Evolutionary conservation across 2,329 filamentous ascomycete genomes (phyloP), one percentile per base, ranked within the genome.

Genomic region (Pseudocercospora fuligena): DNA sequence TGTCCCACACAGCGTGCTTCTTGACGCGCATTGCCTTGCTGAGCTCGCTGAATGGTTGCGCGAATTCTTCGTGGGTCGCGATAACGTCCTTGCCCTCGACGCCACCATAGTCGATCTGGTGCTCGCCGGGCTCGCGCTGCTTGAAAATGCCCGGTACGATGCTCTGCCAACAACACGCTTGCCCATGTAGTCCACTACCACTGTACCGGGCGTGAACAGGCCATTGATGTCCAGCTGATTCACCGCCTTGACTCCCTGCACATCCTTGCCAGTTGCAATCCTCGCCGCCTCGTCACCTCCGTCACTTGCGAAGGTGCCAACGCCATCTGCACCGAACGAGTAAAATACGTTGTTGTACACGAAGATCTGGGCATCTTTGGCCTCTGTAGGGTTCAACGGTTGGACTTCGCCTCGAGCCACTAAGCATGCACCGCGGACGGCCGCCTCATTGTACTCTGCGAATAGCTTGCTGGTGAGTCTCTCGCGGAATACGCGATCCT

Each of bases 281-380:
- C 94, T 89, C 14, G 95, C 95, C 71, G 95, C 95, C 82, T 99
- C 95, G 72, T 99, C 94, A 21, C 95, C 95, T 72, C 95, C 95
- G 81, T 99, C 95, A 2, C 91, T 94, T 11, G 93, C 94, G 79
- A 99, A 99, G 16, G 95, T 99, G 51, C 95, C 94, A 54, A 98
- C 95, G 61, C 95, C 96, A 78, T 99, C 95, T 53, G 95, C 94
- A 69, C 95, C 95, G 74, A 97, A 98, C 0, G 95, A 98, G 84
- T 97, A 99, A 84, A 99, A 99, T 72, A 99, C 93, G 81, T 99
- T 99, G 85, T 98, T 98, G 84, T 98, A 97, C 25, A 99, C 94
- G 76, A 97, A 99, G 71, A 99, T 99, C 79, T 99, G 95, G 3
- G 95, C 95, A 78, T 99, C 94, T 72, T 87, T 88, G 70, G 86